Evolutionary conservation across 805 yeast species (phyloP).

Genomic region (Pichia phayaonensis): DNA sequence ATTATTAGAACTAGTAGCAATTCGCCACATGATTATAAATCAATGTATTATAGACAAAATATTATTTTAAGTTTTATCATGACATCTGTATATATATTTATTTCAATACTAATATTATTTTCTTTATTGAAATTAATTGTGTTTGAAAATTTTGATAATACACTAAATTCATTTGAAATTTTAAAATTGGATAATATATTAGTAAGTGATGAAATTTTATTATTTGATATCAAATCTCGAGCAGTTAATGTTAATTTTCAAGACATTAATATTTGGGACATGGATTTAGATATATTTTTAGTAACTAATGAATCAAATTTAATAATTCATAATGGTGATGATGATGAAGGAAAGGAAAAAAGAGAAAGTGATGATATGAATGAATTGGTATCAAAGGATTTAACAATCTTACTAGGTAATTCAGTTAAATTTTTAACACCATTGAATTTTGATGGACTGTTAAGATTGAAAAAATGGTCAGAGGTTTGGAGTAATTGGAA

Average conservation of each 20-base stretch:
- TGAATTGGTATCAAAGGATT: constrained; percentile 10
- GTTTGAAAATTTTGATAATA: constrained; percentile 23
- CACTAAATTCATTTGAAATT: constrained; percentile 20
- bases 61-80: constrained; percentile 15
- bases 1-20: constrained; percentile 1
- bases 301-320: constrained; percentile 18
- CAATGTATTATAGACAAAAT: constrained; percentile 22
- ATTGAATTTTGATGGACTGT: constrained; percentile 22
- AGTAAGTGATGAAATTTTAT: constrained; percentile 25
- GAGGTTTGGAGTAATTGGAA: constrained; percentile 19
- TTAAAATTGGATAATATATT: constrained; percentile 22
- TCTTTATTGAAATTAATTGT: constrained; percentile 17
- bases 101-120: constrained; percentile 4
- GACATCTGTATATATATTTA: constrained; percentile 11
- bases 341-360: too few species aligned
- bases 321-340: background rate
- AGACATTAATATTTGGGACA: constrained; percentile 25
- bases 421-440: constrained; percentile 25
- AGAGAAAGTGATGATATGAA: background rate
- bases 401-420: constrained; percentile 29
- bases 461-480: constrained; percentile 13
- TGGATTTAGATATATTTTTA: constrained; percentile 28
- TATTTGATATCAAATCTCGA: constrained; percentile 25
- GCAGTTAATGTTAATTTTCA: constrained; percentile 26
- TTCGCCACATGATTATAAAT: constrained; percentile 29